Evolutionary conservation across 83 land plant species (phyloP), one percentile per base, ranked within the genome.

Genomic region (Picea abies): DNA sequence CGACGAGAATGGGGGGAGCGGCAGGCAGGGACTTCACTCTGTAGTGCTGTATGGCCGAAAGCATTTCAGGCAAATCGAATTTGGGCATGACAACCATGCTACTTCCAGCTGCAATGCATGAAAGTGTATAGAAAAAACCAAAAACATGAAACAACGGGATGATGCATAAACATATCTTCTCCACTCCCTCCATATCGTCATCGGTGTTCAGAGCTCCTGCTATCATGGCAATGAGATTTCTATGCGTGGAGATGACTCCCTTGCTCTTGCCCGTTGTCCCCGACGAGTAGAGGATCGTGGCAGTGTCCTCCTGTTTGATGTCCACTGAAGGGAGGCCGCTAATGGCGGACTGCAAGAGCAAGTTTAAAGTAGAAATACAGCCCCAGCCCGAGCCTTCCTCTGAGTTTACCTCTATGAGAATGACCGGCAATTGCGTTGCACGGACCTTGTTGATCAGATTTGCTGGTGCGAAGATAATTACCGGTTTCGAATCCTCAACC

Each of bases 101-200:
- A 69, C 80, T 81, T 0, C 93, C 96, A 9, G 35, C 71, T 70
- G 83, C 85, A 69, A 92, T 66, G 16, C 84, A 52, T 22, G 63
- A 79, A 8, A 56, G 5, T n/a, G 87, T 47, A 6, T 76, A 80
- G 1, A 79, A 61, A 52, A 94, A 73, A 17, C 97, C 97, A 68
- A 77, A 90, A 15, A 90, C 87, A 79, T 96, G 98, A 78, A 96
- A 96, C 87, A 92, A n/a, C 11, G 97, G 98, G 41, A 92, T 56
- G 10, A 86, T 68, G 44, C 82, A 84, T 52, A 91, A 58, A 73
- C 64, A 84, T 75, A 89, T 58, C 58, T 80, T 66, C 58, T 26
- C 47, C 15, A 49, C 85, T 22, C 83, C 84, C 10, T 19, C 2
- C 29, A 4, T 1, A 20, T 73, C 25, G 22, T 29, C 65, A 49